Conservation (phyloP, 2,329 filamentous ascomycete genomes). For the Nannizziopsis arthrosporioides region DNA sequence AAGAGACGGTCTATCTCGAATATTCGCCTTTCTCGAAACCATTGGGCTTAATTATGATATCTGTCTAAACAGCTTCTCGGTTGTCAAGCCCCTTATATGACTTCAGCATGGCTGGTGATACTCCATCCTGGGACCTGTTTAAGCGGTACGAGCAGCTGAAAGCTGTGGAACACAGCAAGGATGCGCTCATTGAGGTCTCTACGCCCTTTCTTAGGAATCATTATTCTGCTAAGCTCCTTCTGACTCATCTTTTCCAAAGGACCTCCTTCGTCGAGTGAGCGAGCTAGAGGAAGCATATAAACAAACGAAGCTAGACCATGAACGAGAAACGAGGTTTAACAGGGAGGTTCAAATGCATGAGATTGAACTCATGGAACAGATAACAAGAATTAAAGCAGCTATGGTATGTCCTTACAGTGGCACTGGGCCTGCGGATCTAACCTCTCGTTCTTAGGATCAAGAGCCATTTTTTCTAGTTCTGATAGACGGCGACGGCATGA, state of each 20-base stretch:
- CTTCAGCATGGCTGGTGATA: conserved; percentile 21
- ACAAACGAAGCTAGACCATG: conserved; percentile 37
- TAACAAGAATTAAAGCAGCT: conserved; percentile 34
- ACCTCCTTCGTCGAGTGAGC: conserved; percentile 35
- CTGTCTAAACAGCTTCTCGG: no score
- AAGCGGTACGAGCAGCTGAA: conserved; percentile 37
- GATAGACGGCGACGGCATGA: conserved; percentile 45
- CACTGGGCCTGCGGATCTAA: conserved; percentile 4
- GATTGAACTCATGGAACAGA: conserved; percentile 37
- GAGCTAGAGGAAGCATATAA: conserved; percentile 36
- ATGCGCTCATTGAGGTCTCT: conserved; percentile 38
- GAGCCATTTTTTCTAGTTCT: conserved; percentile 45
- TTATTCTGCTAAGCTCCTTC: conserved; percentile 6
- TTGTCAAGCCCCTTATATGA: background rate
- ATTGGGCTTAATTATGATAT: no score
- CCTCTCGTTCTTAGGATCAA: conserved; percentile 30
- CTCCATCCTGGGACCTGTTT: conserved; percentile 23
- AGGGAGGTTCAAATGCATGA: conserved; percentile 39
- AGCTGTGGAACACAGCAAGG: conserved; percentile 36
- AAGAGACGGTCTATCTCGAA: no score
- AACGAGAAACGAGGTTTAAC: conserved; percentile 38
- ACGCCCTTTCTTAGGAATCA: background rate
- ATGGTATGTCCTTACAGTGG: conserved; percentile 28
- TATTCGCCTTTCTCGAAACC: no score
- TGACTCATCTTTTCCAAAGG: conserved; percentile 22